Conservation (phyloP, 2,329 filamentous ascomycete genomes). For the Ilyonectria mors-panacis region DNA sequence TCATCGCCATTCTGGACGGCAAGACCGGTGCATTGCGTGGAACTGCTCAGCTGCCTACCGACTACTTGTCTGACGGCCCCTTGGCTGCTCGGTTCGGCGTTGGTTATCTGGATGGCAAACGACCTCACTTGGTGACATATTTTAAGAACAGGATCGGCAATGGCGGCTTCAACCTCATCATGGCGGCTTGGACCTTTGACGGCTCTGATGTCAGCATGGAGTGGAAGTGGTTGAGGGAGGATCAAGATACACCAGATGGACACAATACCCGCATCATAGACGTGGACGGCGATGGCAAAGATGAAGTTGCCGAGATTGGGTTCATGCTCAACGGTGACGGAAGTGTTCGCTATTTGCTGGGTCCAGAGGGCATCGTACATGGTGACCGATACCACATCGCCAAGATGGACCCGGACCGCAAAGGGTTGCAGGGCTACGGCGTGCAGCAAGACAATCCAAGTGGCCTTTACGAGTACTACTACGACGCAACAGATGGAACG, state of each 20-base stretch:
- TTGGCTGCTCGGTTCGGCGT: slow-evolving; percentile 37
- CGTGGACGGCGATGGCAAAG: slow-evolving; percentile 37
- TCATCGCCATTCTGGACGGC: slow-evolving; percentile 40
- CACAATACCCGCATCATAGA: slow-evolving; percentile 45
- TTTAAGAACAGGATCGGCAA: slow-evolving; percentile 38
- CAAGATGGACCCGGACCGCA: slow-evolving; percentile 41
- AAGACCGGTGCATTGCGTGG: slow-evolving; percentile 36
- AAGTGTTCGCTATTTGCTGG: slow-evolving; percentile 35
- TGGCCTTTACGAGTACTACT: slow-evolving; percentile 42
- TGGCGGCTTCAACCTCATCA: slow-evolving; percentile 27
- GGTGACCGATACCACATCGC: slow-evolving; percentile 44
- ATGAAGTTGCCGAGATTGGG: slow-evolving; percentile 41
- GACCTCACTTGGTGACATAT: slow-evolving; percentile 36
- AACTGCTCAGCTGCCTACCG: slow-evolving; percentile 20
- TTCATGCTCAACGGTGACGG: slow-evolving; percentile 44
- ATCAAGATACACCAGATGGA: slow-evolving; percentile 34
- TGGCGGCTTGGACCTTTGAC: slow-evolving; percentile 39
- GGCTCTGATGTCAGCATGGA: slow-evolving; percentile 31
- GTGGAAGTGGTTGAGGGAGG: slow-evolving; percentile 41
- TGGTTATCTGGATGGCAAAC: slow-evolving; percentile 37
- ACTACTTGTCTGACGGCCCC: slow-evolving; percentile 32
- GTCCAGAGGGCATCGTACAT: slow-evolving; percentile 36
- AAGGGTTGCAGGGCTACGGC: slow-evolving; percentile 40
- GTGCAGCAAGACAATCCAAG: slow-evolving; percentile 40
- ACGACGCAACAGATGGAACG: slow-evolving; percentile 34